Conservation (phyloP, 2,329 filamentous ascomycete genomes). For the Acarospora socialis region DNA sequence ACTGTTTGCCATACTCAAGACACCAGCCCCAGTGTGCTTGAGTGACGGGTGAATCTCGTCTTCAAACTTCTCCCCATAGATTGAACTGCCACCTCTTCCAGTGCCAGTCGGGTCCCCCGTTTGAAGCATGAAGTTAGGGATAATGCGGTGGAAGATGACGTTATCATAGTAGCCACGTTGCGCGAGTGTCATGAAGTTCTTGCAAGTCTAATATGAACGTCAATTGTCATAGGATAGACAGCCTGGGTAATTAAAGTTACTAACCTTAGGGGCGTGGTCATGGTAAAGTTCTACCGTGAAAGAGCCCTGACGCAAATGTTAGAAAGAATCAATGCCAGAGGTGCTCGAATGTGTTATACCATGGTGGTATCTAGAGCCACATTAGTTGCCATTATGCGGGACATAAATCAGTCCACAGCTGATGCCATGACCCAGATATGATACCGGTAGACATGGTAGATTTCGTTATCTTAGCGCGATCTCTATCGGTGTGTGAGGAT, state of each 20-base stretch:
- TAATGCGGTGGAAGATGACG: slow-evolving; percentile 84
- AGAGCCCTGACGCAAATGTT: slow-evolving; percentile 44
- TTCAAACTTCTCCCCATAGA: slow-evolving; percentile 87
- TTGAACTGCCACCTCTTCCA: slow-evolving; percentile 72
- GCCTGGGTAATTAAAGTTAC: slow-evolving; percentile 1
- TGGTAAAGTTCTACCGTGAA: slow-evolving; percentile 85
- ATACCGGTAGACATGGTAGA: too few species aligned
- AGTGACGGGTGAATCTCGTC: slow-evolving; percentile 71
- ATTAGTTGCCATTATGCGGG: slow-evolving; percentile 52
- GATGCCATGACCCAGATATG: too few species aligned
- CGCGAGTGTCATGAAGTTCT: slow-evolving; percentile 72
- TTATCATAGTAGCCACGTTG: slow-evolving; percentile 76
- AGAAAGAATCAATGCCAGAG: neutral
- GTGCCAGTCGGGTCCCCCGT: slow-evolving; percentile 89
- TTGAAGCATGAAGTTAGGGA: slow-evolving; percentile 93
- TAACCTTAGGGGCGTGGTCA: slow-evolving; percentile 60
- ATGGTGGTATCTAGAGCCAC: slow-evolving; percentile 75
- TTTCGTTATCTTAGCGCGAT: too few species aligned
- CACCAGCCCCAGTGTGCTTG: slow-evolving; percentile 82
- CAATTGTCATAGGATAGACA: slow-evolving; percentile 12
- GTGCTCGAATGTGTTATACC: slow-evolving; percentile 33
- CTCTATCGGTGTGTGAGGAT: too few species aligned
- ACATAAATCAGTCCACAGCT: too few species aligned
- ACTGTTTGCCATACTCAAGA: slow-evolving; percentile 94
- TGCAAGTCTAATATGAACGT: slow-evolving; percentile 46